Percentiles rank a stretch among this genome's conserved stretches.
Evolutionary conservation across 495 filamentous ascomycete genomes (phyloP).

Genomic region (Penicillium argentinense): DNA sequence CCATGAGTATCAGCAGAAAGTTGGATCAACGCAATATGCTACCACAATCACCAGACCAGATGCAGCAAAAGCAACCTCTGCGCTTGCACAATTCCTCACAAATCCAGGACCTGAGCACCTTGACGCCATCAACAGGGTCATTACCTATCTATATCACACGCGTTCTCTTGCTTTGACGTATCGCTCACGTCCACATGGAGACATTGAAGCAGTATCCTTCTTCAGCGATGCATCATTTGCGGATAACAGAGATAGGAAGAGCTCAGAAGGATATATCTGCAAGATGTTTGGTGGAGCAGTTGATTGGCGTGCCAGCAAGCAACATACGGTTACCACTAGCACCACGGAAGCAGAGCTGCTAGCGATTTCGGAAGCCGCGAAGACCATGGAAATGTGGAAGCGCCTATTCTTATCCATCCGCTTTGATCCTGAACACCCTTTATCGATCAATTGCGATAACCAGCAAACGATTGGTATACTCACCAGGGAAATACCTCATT

Average conservation of each 20-base stretch:
- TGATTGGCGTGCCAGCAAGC: constrained; percentile 19
- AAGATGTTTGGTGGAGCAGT: constrained; percentile 13
- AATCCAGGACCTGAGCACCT: constrained; percentile 16
- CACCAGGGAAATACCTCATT: neutral
- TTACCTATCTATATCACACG: constrained; percentile 20
- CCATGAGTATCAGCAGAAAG: constrained; percentile 19
- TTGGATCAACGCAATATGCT: constrained; percentile 22
- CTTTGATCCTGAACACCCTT: neutral
- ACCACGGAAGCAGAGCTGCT: too few species aligned
- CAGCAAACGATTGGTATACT: neutral
- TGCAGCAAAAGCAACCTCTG: constrained; percentile 7
- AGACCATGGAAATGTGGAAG: constrained; percentile 5
- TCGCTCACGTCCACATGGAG: too few species aligned
- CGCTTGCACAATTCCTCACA: constrained; percentile 14
- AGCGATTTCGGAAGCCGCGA: constrained; percentile 2
- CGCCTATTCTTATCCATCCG: neutral
- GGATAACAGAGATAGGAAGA: constrained; percentile 15
- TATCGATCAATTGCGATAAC: neutral
- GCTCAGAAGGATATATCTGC: constrained; percentile 17
- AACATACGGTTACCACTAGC: constrained; percentile 21
- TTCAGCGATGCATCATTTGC: constrained; percentile 14
- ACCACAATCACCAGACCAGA: constrained; percentile 20
- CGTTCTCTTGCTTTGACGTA: too few species aligned
- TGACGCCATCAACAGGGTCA: constrained; percentile 5
- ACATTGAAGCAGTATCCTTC: too few species aligned